These are phyloP conservation scores for Fusarium proliferatum DNA, from an alignment of 2,329 filamentous ascomycete species.

Conservation along the genomic window DNA sequence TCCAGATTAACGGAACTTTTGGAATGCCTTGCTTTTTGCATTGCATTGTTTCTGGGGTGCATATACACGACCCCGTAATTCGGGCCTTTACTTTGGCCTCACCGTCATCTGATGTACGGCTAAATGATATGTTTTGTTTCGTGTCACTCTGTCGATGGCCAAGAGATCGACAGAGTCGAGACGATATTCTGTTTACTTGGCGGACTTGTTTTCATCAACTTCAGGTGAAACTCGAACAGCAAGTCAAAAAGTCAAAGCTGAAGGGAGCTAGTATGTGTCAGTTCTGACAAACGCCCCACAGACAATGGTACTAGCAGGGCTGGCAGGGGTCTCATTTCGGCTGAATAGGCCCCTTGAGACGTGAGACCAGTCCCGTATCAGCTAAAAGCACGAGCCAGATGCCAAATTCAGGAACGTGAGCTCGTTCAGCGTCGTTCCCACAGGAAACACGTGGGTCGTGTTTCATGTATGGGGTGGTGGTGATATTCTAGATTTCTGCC, in stretches of 20 bases:
- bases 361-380: background rate
- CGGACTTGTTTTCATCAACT: background rate
- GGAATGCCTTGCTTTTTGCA: background rate
- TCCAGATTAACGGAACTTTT: background rate
- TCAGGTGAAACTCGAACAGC: background rate
- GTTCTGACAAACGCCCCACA: background rate
- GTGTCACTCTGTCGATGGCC: background rate
- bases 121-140: background rate
- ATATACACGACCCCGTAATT: background rate
- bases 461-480: slow-evolving; percentile 1
- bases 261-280: background rate
- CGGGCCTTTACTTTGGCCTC: background rate
- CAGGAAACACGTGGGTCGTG: background rate
- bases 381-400: background rate
- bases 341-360: background rate
- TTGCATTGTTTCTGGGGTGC: background rate
- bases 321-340: slow-evolving; percentile 4
- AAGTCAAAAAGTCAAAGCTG: background rate
- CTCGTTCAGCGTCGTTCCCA: background rate
- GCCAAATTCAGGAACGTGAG: background rate
- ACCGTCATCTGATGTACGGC: background rate
- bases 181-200: background rate
- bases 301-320: background rate
- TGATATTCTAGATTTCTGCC: slow-evolving; percentile 17
- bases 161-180: background rate